Evolutionary conservation across 768 basidiomycete species (phyloP), one percentile per base, ranked within the genome.

Genomic region (Floccularia luteovirens): DNA sequence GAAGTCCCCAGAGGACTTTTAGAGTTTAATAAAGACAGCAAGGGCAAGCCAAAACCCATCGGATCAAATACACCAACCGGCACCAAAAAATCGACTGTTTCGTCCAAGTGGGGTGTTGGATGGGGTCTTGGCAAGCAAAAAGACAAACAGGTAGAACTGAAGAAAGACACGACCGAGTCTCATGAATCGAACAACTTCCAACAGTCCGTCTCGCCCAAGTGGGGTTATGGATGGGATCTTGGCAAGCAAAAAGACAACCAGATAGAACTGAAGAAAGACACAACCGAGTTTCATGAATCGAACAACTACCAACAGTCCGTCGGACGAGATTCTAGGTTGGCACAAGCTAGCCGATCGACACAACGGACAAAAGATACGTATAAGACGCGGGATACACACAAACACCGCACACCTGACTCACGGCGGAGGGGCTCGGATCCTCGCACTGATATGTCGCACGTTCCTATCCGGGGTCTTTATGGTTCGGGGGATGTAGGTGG

Each of bases 101-200:
- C 70, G 27, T 60, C 59, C 33, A 76, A 64, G 52, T 79, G 73
- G 70, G 82, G 82, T n/a, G 83, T 81, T 56, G 80, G 81, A 27
- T 80, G 79, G 77, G 80, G 80, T 0, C 38, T 75, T 27, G 80
- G 81, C 31, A 77, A 67, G 62, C 69, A 67, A 45, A 66, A 70
- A 46, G 61, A 57, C 8, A 39, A 10, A 20, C 8, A 19, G 25
- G 53, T 43, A 43, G n/a, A n/a, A n/a, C 51, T 46, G 43, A 52
- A 55, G 40, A 50, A 44, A 38, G 54, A 48, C 8, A 44, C 57
- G 41, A 43, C 45, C 20, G 51, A 57, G 43, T 57, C 50, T 41
- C 39, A 28, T 5, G 24, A 12, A 30, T 51, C 54, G n/a, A n/a
- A n/a, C n/a, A n/a, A n/a, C n/a, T n/a, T n/a, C n/a, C n/a, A n/a